Evolutionary conservation across 768 basidiomycete genomes (phyloP).

Genomic region (Amanita inopinata): DNA sequence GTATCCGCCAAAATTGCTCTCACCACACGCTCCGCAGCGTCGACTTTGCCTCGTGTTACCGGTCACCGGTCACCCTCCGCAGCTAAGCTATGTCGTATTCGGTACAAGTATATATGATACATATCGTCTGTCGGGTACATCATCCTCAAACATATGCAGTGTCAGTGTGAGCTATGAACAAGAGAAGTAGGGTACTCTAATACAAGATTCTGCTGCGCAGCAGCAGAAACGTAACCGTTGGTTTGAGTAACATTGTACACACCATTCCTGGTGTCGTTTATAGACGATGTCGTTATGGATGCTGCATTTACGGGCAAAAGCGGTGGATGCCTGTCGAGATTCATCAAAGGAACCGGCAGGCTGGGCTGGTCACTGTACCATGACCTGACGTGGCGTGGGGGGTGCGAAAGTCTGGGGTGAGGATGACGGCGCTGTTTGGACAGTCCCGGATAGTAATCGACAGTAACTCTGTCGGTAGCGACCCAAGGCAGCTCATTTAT

Average conservation of each 20-base stretch:
- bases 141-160: too few relatives aligned
- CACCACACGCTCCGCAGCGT: too few relatives aligned
- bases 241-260: not conserved
- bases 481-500: constrained; percentile 38
- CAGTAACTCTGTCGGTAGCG: constrained; percentile 28
- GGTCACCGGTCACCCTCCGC: too few relatives aligned
- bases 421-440: constrained; percentile 12
- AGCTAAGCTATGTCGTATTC: too few relatives aligned
- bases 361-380: constrained; percentile 16
- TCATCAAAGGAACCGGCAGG: not conserved
- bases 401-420: constrained; percentile 7
- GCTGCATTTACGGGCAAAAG: too few relatives aligned
- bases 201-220: not conserved
- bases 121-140: too few relatives aligned
- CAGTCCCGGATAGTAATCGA: constrained; percentile 32
- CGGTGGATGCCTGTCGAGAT: too few relatives aligned
- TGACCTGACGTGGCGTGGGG: constrained; percentile 16
- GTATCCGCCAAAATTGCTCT: too few relatives aligned
- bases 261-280: too few relatives aligned
- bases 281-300: too few relatives aligned
- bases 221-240: constrained; percentile 4
- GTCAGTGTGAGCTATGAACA: not conserved
- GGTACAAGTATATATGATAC: too few relatives aligned
- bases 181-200: not conserved
- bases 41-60: too few relatives aligned